A percentile compares a stretch with the other conserved stretches of the same genome.
These are phyloP conservation scores for Diversispora epigaea DNA, from an alignment of 192 early-diverging fungal genomes.

Conservation along the genomic window DNA sequence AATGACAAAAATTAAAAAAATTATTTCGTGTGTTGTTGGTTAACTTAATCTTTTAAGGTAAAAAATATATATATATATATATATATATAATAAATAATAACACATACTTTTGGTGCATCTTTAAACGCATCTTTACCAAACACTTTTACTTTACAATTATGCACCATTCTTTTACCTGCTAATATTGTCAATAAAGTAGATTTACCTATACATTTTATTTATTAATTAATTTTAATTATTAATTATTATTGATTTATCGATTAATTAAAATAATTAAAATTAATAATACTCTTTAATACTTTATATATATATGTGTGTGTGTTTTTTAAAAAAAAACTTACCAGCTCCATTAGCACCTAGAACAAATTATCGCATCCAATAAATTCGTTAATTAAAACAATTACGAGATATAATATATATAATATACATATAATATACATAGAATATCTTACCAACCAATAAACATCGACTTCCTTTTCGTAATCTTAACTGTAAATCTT, in stretches of 20 bases:
- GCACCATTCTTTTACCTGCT: conserved; percentile 68
- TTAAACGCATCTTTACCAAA: conserved; percentile 66
- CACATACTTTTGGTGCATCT: conserved; percentile 53
- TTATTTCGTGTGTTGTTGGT: not conserved
- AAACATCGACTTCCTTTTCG: conserved; percentile 61
- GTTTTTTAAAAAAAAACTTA: too few species aligned
- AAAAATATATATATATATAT: too few species aligned
- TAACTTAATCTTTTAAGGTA: conserved; percentile 12
- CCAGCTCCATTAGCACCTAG: conserved; percentile 29
- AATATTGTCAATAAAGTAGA: conserved; percentile 68
- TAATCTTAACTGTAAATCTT: conserved; percentile 53
- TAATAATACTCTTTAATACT: too few species aligned
- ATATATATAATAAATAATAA: not conserved
- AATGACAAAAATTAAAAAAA: conserved; percentile 2
- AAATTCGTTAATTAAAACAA: not conserved
- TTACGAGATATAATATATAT: too few species aligned
- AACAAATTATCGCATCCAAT: not conserved
- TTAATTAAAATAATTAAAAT: too few species aligned
- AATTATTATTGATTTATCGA: too few species aligned
- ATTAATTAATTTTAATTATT: too few species aligned
- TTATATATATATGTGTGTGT: too few species aligned
- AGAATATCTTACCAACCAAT: conserved; percentile 64
- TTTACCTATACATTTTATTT: conserved; percentile 46
- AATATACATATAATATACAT: not conserved
- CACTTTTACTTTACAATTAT: conserved; percentile 49